Evolutionary conservation across 768 basidiomycete species (phyloP).

Genomic region (Leucocoprinus birnbaumii): DNA sequence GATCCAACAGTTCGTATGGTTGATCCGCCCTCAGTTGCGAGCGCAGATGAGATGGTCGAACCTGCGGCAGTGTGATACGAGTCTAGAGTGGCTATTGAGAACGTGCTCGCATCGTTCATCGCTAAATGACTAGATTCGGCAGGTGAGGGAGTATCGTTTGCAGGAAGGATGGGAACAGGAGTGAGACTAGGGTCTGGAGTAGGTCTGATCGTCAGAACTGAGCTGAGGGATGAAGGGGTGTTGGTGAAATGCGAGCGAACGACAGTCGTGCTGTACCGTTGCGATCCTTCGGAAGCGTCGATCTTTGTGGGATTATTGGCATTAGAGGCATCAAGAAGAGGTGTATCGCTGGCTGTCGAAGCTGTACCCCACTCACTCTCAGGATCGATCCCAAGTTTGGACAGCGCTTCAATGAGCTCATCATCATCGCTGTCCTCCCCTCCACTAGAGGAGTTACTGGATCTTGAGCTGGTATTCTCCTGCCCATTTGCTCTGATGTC

Average conservation of each 20-base stretch:
- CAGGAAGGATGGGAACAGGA: slow-evolving; percentile 37
- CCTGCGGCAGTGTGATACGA: slow-evolving; percentile 64
- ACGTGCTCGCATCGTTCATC: slow-evolving; percentile 40
- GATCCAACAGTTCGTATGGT: slow-evolving; percentile 49
- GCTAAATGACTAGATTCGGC: slow-evolving; percentile 19
- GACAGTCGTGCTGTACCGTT: slow-evolving; percentile 63
- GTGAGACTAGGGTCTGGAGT: slow-evolving; percentile 47
- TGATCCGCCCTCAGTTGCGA: slow-evolving; percentile 73
- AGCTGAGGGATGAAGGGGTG: slow-evolving; percentile 57
- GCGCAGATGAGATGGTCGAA: slow-evolving; percentile 50
- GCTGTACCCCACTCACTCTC: slow-evolving; percentile 41
- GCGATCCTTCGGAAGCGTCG: slow-evolving; percentile 31
- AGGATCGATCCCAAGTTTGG: slow-evolving; percentile 43
- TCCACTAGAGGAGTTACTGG: slow-evolving; percentile 26
- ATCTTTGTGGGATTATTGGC: neutral
- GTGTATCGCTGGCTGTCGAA: slow-evolving; percentile 30
- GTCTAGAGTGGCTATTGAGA: slow-evolving; percentile 57
- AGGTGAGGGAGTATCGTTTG: slow-evolving; percentile 18
- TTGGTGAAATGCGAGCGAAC: slow-evolving; percentile 46
- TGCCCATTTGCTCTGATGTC: slow-evolving; percentile 38
- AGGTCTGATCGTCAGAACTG: slow-evolving; percentile 69
- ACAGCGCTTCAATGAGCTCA: slow-evolving; percentile 63
- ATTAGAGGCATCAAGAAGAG: neutral
- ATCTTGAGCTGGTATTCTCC: neutral
- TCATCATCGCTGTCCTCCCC: slow-evolving; percentile 67